Evolutionary conservation across 2,329 filamentous ascomycete species (phyloP), one percentile per base, ranked within the genome.

Genomic region (Celoporthe dispersa): DNA sequence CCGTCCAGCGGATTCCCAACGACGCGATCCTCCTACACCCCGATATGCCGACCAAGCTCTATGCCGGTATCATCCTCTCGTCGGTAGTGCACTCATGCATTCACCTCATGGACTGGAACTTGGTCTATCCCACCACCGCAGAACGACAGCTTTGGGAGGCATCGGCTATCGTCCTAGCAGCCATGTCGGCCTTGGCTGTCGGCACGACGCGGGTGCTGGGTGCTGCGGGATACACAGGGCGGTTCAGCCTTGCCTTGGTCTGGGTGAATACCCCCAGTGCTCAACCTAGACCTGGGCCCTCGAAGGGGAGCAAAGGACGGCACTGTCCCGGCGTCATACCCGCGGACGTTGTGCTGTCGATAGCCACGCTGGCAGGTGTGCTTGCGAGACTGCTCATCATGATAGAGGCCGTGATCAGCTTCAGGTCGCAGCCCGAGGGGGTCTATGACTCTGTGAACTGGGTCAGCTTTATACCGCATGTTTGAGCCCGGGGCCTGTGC

Each of bases 31-130:
- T 63, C 35, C 9, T 41, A 16, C 12, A 14, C 35, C 1, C 35
- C 25, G 9, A 33, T 28, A 12, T 41, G 19, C 33, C 60, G 8
- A 19, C 12, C 39, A 63, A 63, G 41, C n/a, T n/a, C 3, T 41
- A 25, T 25, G 60, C 6, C 28, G 39, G 35, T 14, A 25, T 63
- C 35, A n/a, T 25, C 35, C 1, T 63, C 60, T 33, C 60, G 22
- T 63, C 60, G 7, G 19, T 41, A 35, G 19, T 63, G 2, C 60
- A 63, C 35, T 63, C 35, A 8, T 41, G 60, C 25, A 63, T 63
- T n/a, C 60, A 63, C 14, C 60, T 63, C 35, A n/a, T 63, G 39
- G 60, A 19, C 35, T 63, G 60, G 60, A 63, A 63, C 19, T 14
- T 63, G 25, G 14, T 11, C 12, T 63, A n/a, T 22, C 60, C 60